Base-by-base conservation (phyloP, 306 rosid species). In the Lupinus albus region DNA sequence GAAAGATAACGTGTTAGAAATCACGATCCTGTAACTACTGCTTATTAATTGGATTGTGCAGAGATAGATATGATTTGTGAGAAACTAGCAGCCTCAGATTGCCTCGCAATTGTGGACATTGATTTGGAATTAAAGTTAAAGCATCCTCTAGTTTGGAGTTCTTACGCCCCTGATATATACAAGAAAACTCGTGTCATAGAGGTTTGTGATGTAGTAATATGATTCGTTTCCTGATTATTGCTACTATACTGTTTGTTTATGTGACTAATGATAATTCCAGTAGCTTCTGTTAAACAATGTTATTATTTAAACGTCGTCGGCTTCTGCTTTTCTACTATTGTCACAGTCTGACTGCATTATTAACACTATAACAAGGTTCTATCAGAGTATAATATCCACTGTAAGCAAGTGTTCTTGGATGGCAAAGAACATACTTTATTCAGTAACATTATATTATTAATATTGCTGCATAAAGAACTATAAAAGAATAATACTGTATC, bases 111-210 rank as follows among this genome's bases (percentile, higher is more conserved):
- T 53, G 83, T 80, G 72, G 82, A 89, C 75, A 85, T 80, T 58
- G 96, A 87, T 70, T 72, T 72, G 50, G 81, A 81, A 72, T 16
- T 81, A 59, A 84, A 79, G 69, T 16, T 81, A 55, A 84, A 79
- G 69, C 88, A 92, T 70, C 81, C 86, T 76, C 86, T 57, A 71
- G 73, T 79, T 13, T 92, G 97, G 86, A 83, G 91, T 72, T 62
- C 76, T 78, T 89, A 89, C 64, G 97, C 90, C 60, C 80, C 85
- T 51, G 86, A 87, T 50, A 89, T 92, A 50, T 85, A 92, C 82
- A 62, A 53, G 11, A 85, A 64, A 1, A 70, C 39, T 46, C 81
- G 79, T 66, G 84, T 92, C 38, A 73, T 81, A 35, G 97, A 91
- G 97, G 97, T 87, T 72, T 74, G 91, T 83, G 66, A 42, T 65